phyloP scores from a whole-genome alignment of 306 rosid genomes.

The Prunus mira region DNA sequence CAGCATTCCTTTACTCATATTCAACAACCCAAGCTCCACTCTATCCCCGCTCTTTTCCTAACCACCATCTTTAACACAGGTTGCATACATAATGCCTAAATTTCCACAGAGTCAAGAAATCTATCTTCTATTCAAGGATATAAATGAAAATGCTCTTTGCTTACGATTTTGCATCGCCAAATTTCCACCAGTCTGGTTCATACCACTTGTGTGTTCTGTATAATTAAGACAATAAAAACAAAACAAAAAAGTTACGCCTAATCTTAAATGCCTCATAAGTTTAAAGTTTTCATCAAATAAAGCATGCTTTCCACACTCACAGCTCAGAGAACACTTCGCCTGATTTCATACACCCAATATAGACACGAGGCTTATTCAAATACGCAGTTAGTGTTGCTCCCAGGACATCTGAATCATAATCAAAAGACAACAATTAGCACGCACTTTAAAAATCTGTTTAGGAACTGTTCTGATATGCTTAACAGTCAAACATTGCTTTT shows the following conservation, averaged over 20 bases:
- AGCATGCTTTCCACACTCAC: constrained; percentile 40
- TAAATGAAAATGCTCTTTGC: constrained; percentile 17
- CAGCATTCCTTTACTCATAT: neutral
- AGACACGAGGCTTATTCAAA: constrained; percentile 55
- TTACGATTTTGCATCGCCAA: constrained; percentile 65
- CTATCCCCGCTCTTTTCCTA: neutral
- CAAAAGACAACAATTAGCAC: constrained; percentile 21
- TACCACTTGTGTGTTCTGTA: constrained; percentile 62
- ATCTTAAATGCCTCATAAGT: neutral
- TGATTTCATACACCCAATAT: constrained; percentile 82
- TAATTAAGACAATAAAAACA: constrained; percentile 22
- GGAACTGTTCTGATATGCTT: constrained; percentile 11
- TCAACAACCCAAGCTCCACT: neutral
- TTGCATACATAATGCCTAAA: neutral
- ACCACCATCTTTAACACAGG: neutral
- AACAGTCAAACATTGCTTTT: neutral
- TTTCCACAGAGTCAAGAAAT: neutral
- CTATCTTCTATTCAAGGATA: neutral
- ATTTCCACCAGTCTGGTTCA: constrained; percentile 84
- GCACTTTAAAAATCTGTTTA: constrained; percentile 5
- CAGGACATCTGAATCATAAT: constrained; percentile 50
- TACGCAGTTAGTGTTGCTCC: constrained; percentile 53
- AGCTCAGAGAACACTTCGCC: constrained; percentile 70
- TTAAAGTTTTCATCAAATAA: constrained; percentile 15
- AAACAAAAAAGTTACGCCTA: neutral